A percentile compares a stretch with the other conserved stretches of the same genome.
Conservation (phyloP, 345 rosid genomes). For the Eucalyptus leucophloia region DNA sequence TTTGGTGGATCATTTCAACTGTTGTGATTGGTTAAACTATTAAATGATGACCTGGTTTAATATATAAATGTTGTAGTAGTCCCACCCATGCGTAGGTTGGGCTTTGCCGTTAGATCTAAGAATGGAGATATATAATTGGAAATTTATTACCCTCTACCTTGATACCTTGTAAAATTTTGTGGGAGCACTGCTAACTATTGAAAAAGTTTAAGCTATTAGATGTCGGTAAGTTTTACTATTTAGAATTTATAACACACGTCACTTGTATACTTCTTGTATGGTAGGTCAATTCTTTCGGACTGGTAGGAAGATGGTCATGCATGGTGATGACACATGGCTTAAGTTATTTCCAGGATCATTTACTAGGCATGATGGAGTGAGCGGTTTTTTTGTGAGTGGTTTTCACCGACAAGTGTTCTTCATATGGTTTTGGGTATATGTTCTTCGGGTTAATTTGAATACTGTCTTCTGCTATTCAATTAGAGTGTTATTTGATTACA, state of each 20-base stretch:
- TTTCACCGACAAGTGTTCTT: background rate
- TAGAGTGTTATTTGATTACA: constrained; percentile 7
- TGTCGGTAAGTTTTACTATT: background rate
- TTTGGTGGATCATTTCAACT: background rate
- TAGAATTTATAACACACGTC: background rate
- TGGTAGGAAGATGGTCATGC: constrained; percentile 93
- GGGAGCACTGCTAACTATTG: background rate
- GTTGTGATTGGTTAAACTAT: accelerated
- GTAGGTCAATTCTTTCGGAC: constrained; percentile 61
- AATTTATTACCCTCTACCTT: background rate
- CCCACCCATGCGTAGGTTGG: background rate
- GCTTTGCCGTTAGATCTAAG: background rate
- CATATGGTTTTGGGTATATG: background rate
- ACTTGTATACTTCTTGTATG: background rate
- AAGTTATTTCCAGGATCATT: constrained; percentile 82
- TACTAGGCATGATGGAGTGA: constrained; percentile 74
- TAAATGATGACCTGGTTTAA: background rate
- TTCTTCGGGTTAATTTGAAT: background rate
- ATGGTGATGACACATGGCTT: constrained; percentile 92
- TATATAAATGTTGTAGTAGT: background rate
- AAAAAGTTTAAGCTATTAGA: background rate
- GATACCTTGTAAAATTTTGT: background rate
- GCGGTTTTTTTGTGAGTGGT: constrained; percentile 82
- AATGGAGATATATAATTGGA: background rate
- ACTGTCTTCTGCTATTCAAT: background rate